Percentiles rank a stretch among this genome's conserved stretches.
phyloP scores from a whole-genome alignment of 2,329 filamentous ascomycete species.

The Talaromyces funiculosus region DNA sequence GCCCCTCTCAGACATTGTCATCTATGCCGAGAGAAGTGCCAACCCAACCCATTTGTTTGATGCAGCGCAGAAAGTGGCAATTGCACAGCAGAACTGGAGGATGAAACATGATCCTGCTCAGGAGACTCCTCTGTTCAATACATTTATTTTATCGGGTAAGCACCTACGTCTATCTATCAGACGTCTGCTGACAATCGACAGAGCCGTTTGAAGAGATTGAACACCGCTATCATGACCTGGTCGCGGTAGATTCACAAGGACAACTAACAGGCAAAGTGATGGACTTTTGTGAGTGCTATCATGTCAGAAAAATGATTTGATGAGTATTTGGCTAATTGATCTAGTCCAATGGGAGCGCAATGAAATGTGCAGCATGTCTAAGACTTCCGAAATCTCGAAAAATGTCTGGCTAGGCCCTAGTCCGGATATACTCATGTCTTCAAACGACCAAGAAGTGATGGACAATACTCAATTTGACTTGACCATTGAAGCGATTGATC shows the following conservation, averaged over 20 bases:
- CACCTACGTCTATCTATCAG: constrained; percentile 10
- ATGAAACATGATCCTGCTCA: constrained; percentile 56
- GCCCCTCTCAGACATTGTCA: constrained; percentile 80
- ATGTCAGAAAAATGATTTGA: background rate
- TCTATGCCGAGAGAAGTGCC: constrained; percentile 70
- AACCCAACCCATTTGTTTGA: constrained; percentile 60
- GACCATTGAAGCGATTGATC: constrained; percentile 81
- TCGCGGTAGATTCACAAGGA: constrained; percentile 69
- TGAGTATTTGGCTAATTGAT: background rate
- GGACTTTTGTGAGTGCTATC: constrained; percentile 62
- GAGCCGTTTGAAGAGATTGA: constrained; percentile 68
- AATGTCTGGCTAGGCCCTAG: constrained; percentile 91
- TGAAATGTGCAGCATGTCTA: constrained; percentile 93
- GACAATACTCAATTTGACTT: constrained; percentile 65
- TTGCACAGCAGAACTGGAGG: constrained; percentile 71
- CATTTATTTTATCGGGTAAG: constrained; percentile 66
- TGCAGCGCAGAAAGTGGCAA: constrained; percentile 59
- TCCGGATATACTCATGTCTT: constrained; percentile 58
- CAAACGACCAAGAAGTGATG: constrained; percentile 35
- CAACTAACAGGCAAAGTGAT: constrained; percentile 69
- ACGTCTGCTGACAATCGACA: constrained; percentile 28
- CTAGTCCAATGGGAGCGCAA: constrained; percentile 73
- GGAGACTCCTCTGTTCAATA: constrained; percentile 66
- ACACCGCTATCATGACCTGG: constrained; percentile 59
- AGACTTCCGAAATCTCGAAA: constrained; percentile 76